A percentile compares a stretch with the other conserved stretches of the same genome.
These are phyloP conservation scores for Hypoxylon cercidicola DNA, from an alignment of 495 filamentous ascomycete genomes.

Conservation along the genomic window DNA sequence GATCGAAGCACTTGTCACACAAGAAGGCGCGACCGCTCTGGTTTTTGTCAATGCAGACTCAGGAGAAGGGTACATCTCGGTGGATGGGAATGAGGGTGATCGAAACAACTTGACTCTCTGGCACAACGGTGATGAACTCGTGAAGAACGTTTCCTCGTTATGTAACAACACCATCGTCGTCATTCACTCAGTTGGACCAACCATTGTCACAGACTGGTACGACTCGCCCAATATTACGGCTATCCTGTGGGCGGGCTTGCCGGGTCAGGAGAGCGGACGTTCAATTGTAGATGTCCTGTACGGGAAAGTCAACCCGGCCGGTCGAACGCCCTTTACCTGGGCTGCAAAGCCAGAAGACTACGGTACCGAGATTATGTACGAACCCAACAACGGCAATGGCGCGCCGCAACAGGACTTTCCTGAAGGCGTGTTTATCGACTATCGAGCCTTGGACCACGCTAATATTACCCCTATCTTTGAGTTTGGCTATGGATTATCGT, in stretches of 20 bases:
- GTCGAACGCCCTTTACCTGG: constrained; percentile 89
- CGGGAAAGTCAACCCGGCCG: constrained; percentile 85
- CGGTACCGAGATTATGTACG: constrained; percentile 77
- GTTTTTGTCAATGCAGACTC: constrained; percentile 91
- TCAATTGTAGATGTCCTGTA: constrained; percentile 92
- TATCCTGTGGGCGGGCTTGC: constrained; percentile 92
- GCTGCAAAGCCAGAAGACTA: constrained; percentile 78
- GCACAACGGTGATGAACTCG: constrained; percentile 80
- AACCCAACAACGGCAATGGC: constrained; percentile 73
- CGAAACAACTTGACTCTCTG: constrained; percentile 94
- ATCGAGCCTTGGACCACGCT: constrained; percentile 85
- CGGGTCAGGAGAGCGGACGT: constrained; percentile 92
- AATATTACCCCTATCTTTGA: constrained; percentile 83
- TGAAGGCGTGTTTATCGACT: constrained; percentile 94
- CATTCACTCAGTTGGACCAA: constrained; percentile 85
- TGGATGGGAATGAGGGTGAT: constrained; percentile 89
- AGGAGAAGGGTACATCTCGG: constrained; percentile 85
- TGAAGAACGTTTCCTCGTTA: constrained; percentile 76
- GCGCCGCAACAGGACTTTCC: constrained; percentile 84
- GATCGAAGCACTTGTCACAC: constrained; percentile 70
- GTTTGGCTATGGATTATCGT: constrained; percentile 91
- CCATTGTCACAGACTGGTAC: constrained; percentile 80
- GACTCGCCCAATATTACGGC: constrained; percentile 92
- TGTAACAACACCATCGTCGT: constrained; percentile 95
- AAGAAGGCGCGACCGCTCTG: constrained; percentile 74